Evolutionary conservation across 176 grass and related monocot genomes (phyloP).

Genomic region (Triticum urartu): DNA sequence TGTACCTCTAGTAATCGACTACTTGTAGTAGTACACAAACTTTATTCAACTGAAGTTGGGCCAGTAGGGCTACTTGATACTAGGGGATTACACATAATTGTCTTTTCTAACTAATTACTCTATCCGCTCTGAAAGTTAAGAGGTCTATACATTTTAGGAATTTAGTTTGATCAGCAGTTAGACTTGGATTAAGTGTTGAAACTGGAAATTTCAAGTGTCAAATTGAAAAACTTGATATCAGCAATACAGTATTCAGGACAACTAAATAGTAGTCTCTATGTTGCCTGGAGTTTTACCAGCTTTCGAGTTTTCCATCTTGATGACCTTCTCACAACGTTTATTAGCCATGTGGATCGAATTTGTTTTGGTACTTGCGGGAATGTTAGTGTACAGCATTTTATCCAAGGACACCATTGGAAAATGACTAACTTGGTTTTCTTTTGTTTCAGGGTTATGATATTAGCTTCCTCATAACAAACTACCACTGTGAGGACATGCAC

Average conservation of each 20-base stretch:
- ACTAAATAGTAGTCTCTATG: background rate
- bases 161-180: background rate
- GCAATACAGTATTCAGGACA: background rate
- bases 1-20: background rate
- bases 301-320: background rate
- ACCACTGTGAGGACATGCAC: constrained; percentile 94
- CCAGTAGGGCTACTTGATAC: background rate
- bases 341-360: background rate
- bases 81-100: background rate
- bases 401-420: background rate
- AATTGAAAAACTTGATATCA: no score
- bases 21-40: background rate
- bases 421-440: background rate
- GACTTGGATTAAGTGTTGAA: background rate
- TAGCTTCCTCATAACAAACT: constrained; percentile 98
- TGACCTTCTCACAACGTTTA: background rate
- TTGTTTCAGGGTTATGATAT: constrained; percentile 90
- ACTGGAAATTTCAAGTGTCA: no score
- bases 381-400: background rate
- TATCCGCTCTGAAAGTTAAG: background rate
- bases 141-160: background rate
- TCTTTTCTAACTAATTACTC: background rate
- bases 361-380: background rate
- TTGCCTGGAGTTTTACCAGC: background rate
- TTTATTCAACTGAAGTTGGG: background rate